Base-by-base conservation (phyloP, 352 stramenopile genomes). In the Globisporangium paddicum region DNA sequence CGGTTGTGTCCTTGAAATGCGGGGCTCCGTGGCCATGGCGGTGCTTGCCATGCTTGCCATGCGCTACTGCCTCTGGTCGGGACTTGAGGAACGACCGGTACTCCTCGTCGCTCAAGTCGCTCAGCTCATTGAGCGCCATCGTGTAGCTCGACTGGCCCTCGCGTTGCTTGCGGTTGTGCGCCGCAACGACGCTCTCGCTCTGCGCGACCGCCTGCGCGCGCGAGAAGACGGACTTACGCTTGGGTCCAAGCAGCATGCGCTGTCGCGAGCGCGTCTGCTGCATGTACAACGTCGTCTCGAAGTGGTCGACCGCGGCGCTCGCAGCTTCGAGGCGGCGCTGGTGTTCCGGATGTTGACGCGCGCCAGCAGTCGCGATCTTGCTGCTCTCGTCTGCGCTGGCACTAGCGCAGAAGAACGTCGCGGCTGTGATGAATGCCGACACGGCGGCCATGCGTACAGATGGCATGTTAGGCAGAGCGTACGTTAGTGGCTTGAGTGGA, bases 31-130 rank as follows among this genome's bases (percentile, higher is more conserved):
- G 32, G 16, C 63, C 19, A 40, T 67, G 41, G 34, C 68, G 28
- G 41, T 9, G 32, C 21, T 44, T 34, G 45, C n/a, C n/a, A n/a
- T n/a, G n/a, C n/a, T 10, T 14, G 21, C 13, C 30, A 40, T 32
- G 47, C 30, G n/a, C 65, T 16, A 45, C 45, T 16, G 41, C 52
- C 44, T 89, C 71, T 13, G 72, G 73, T 46, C 72, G 65, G 2
- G 80, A 82, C 13, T 54, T 68, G 14, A 93, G 58, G 57, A 90
- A 89, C 1, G 63, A 64, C 35, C 64, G 60, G 67, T 90, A 93
- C 61, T 93, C 77, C 30, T 78, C 69, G 30, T 80, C 68, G 23
- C 68, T 90, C 42, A 90, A 62, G 63, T 90, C 83, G 56, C 77
- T 88, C 25, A 90, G 68, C 37, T 74, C 68, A 47, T 90, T 93